Percentiles rank a stretch among this genome's conserved stretches.
These are phyloP conservation scores for Rhodomyrtus psidioides DNA, from an alignment of 441 rosid species.

Conservation along the genomic window DNA sequence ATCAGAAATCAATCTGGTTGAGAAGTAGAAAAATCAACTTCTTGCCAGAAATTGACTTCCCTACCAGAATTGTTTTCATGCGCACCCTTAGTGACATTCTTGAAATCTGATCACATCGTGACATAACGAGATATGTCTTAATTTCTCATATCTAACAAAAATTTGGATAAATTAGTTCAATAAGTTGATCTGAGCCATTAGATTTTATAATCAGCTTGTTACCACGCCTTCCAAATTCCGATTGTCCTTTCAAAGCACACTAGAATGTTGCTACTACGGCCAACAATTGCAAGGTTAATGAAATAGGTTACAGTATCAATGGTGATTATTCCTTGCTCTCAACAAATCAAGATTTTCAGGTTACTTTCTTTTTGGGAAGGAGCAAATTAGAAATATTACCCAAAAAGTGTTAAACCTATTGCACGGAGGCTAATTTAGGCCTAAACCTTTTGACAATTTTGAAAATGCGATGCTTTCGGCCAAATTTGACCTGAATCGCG, in stretches of 20 bases:
- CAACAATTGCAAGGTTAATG: no score
- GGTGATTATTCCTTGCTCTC: not conserved
- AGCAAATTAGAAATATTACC: not conserved
- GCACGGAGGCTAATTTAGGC: no score
- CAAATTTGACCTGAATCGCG: no score
- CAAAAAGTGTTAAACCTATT: no score
- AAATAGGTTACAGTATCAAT: not conserved
- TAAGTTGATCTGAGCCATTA: not conserved
- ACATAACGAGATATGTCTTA: not conserved
- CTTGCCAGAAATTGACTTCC: no score
- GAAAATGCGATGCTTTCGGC: no score
- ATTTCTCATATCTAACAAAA: not conserved
- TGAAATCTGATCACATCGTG: accelerated
- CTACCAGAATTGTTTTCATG: no score
- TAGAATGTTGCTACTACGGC: not conserved
- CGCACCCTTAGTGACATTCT: not conserved
- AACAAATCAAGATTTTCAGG: not conserved
- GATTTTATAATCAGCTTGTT: not conserved
- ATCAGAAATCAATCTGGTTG: no score
- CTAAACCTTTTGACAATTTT: no score
- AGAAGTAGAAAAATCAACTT: no score
- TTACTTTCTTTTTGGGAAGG: not conserved
- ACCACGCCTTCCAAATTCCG: not conserved
- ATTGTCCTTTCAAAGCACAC: not conserved
- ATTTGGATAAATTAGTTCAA: not conserved